phyloP scores from a whole-genome alignment of 2,329 filamentous ascomycete genomes.

The Fusarium papillatum region DNA sequence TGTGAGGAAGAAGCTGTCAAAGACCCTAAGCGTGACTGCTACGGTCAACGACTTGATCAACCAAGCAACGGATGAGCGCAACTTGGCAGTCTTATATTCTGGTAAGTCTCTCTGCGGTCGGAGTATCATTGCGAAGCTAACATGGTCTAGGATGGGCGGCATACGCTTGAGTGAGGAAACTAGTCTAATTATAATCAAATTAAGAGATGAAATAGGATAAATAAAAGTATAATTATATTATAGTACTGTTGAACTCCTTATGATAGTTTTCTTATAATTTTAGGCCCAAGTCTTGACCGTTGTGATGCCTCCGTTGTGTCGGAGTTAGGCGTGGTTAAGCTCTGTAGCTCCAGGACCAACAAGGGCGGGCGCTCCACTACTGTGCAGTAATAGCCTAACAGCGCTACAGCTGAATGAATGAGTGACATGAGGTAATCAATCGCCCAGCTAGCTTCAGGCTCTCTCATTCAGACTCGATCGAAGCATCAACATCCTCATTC shows the following conservation, averaged over 20 bases:
- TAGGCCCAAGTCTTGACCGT: too few species aligned
- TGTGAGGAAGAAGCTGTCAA: slow-evolving; percentile 95
- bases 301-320: not conserved
- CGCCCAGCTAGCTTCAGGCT: not conserved
- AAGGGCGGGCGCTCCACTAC: slow-evolving; percentile 29
- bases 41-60: slow-evolving; percentile 98
- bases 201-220: too few species aligned
- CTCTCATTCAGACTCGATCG: not conserved
- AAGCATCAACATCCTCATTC: not conserved
- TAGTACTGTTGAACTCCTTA: too few species aligned
- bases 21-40: slow-evolving; percentile 92
- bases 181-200: too few species aligned
- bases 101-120: slow-evolving; percentile 59
- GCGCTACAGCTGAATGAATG: not conserved
- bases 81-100: slow-evolving; percentile 91
- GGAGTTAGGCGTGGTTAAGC: slow-evolving; percentile 22
- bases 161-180: slow-evolving; percentile 52
- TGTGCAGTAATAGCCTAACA: slow-evolving; percentile 21
- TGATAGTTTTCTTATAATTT: too few species aligned
- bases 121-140: slow-evolving; percentile 34
- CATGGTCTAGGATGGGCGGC: slow-evolving; percentile 58
- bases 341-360: slow-evolving; percentile 24
- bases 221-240: too few species aligned
- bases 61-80: slow-evolving; percentile 92
- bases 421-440: not conserved